Evolutionary conservation across 257 asterid genomes (phyloP), one percentile per base, ranked within the genome.

Genomic region (Solanum stenotomum): DNA sequence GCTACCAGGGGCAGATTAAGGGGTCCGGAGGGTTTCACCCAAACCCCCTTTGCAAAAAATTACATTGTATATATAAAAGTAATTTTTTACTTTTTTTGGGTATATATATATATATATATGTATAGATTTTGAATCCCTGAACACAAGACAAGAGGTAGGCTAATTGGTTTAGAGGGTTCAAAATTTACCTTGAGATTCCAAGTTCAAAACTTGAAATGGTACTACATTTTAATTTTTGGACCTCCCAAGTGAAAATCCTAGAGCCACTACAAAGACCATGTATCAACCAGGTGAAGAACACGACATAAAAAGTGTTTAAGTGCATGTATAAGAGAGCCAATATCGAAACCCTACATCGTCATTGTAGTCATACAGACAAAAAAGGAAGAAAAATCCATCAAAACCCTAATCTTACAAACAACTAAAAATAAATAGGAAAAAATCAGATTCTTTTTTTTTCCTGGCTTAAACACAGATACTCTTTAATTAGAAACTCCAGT

Each of bases 351-450:
- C 40, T 71, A 74, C 25, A 20, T 42, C 49, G 10, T 74, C 82
- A 74, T 74, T 74, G 46, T 74, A 74, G 27, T 34, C 79, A 18
- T 37, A 72, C 8, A 6, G 46, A 74, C 49, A 74, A 74, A 74
- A 20, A 6, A 74, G 29, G 38, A 20, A 3, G 82, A n/a, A 74
- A 74, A 74, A 76, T 83, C 79, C 68, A 59, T 40, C 88, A 20
- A 68, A 90, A 90, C 90, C 90, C 92, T 88, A 90, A 76, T 90
- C 71, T 75, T 11, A 23, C 29, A 27, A 75, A 83, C 11, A 29
- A 56, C 49, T 59, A 56, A 70, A 63, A 35, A 11, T 11, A 44
- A 68, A 27, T 29, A 63, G 49, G 44, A 22, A 38, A 38, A 13
- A 86, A 10, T 0, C 27, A 22, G 14, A 5, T 35, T 8, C 65